A percentile compares a stretch with the other conserved stretches of the same genome.
Evolutionary conservation across 2,329 filamentous ascomycete genomes (phyloP).

Genomic region (Xylaria sp.): DNA sequence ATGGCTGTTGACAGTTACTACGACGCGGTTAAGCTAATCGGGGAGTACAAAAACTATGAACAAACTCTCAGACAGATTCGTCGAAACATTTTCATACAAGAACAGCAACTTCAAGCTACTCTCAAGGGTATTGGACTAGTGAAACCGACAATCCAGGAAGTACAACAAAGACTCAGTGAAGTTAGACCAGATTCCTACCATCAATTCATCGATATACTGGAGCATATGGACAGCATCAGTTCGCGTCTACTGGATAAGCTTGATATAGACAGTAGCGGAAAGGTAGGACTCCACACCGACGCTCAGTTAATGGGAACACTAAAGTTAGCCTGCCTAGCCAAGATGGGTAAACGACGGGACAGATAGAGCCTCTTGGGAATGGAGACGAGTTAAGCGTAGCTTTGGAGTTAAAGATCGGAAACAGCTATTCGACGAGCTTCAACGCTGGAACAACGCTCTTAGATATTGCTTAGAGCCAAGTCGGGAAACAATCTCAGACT

Average conservation of each 20-base stretch:
- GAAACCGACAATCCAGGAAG: constrained; percentile 3
- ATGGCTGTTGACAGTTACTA: constrained; percentile 6
- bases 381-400: constrained; percentile 16
- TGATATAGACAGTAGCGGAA: constrained; percentile 7
- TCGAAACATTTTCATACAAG: constrained; percentile 11
- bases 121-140: constrained; percentile 7
- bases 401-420: constrained; percentile 5
- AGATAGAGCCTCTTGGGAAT: constrained; percentile 13
- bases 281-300: background rate
- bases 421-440: constrained; percentile 13
- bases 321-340: background rate
- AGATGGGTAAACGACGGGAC: constrained; percentile 5
- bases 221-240: constrained; percentile 8
- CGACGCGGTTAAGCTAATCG: background rate
- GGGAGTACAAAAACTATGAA: constrained; percentile 3
- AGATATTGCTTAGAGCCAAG: constrained; percentile 10
- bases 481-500: constrained; percentile 2
- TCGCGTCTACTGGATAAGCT: constrained; percentile 6
- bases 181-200: background rate
- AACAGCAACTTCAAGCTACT: constrained; percentile 13
- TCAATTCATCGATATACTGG: constrained; percentile 4
- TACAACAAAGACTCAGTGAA: constrained; percentile 3
- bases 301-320: background rate
- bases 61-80: constrained; percentile 3
- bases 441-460: constrained; percentile 15